Percentiles rank a stretch among this genome's conserved stretches.
These are phyloP conservation scores for Paspalum notatum DNA, from an alignment of 176 grass and related monocot species.

Conservation along the genomic window DNA sequence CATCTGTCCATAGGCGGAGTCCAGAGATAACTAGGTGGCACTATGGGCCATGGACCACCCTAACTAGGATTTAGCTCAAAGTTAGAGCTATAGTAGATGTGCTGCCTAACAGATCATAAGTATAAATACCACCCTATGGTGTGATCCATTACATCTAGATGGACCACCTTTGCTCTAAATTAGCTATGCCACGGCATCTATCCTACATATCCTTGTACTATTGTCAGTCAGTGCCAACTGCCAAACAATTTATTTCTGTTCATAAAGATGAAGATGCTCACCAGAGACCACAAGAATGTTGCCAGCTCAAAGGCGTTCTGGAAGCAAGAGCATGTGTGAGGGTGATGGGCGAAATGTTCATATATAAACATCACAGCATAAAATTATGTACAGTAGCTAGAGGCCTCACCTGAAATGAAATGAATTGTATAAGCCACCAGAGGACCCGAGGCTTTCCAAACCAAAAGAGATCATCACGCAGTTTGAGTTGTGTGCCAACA, in stretches of 20 bases:
- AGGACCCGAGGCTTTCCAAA: conserved; percentile 91
- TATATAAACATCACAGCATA: conserved; percentile 18
- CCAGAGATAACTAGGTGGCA: too few species aligned
- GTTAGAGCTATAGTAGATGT: too few species aligned
- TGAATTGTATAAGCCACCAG: conserved; percentile 98
- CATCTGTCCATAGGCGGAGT: background rate
- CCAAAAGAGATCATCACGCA: conserved; percentile 95
- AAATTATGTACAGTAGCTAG: background rate
- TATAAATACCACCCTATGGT: too few species aligned
- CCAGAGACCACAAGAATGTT: conserved; percentile 95
- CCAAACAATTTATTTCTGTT: background rate
- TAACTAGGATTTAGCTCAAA: too few species aligned
- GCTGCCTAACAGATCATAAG: too few species aligned
- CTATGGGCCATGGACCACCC: too few species aligned
- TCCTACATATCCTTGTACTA: background rate
- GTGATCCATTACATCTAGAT: too few species aligned
- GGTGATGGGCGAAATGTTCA: background rate
- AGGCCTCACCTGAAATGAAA: conserved; percentile 88
- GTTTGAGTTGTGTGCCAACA: conserved; percentile 83
- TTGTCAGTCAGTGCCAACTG: background rate
- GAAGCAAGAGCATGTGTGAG: conserved; percentile 45
- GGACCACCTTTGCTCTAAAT: too few species aligned
- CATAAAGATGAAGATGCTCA: conserved; percentile 52
- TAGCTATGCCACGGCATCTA: background rate
- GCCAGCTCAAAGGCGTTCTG: conserved; percentile 99